phyloP scores from a whole-genome alignment of 768 basidiomycete genomes.

The Phlebiopsis flavidoalba region DNA sequence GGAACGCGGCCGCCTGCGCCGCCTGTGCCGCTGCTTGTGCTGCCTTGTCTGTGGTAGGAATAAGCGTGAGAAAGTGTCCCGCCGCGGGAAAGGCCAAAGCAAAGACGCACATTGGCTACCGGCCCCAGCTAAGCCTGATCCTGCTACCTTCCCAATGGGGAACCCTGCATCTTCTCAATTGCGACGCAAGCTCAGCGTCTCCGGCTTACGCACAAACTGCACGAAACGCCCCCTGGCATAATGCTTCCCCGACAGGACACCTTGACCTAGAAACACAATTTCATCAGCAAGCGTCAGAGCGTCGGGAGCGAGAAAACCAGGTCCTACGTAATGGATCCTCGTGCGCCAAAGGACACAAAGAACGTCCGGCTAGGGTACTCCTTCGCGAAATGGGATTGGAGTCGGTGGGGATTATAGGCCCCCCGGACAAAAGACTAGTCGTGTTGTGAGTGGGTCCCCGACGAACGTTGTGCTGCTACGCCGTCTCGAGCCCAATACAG shows the following conservation, averaged over 20 bases:
- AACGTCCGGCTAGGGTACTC: too few species aligned
- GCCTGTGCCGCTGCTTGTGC: conserved; percentile 83
- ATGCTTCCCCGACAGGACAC: conserved; percentile 94
- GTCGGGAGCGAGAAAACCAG: conserved; percentile 1
- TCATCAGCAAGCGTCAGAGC: conserved; percentile 6
- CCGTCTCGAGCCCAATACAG: conserved; percentile 87
- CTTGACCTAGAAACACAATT: conserved; percentile 78
- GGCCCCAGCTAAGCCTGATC: conserved; percentile 89
- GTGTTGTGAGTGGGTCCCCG: too few species aligned
- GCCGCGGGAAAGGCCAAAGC: background rate
- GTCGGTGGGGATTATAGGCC: too few species aligned
- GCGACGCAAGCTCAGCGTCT: conserved; percentile 90
- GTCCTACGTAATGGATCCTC: conserved; percentile 83
- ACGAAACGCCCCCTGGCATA: conserved; percentile 98
- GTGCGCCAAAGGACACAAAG: conserved; percentile 89
- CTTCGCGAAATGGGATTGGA: too few species aligned
- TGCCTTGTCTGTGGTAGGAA: conserved; percentile 62
- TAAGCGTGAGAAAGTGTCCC: conserved; percentile 1
- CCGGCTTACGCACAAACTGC: conserved; percentile 87
- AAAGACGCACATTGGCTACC: conserved; percentile 78
- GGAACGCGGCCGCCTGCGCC: conserved; percentile 69
- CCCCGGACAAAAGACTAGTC: too few species aligned
- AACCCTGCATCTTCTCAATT: conserved; percentile 98
- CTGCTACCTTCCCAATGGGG: conserved; percentile 88
- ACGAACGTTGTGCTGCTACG: conserved; percentile 93